Base-by-base conservation (phyloP, 2,329 filamentous ascomycete species). In the Pyricularia sp. region DNA sequence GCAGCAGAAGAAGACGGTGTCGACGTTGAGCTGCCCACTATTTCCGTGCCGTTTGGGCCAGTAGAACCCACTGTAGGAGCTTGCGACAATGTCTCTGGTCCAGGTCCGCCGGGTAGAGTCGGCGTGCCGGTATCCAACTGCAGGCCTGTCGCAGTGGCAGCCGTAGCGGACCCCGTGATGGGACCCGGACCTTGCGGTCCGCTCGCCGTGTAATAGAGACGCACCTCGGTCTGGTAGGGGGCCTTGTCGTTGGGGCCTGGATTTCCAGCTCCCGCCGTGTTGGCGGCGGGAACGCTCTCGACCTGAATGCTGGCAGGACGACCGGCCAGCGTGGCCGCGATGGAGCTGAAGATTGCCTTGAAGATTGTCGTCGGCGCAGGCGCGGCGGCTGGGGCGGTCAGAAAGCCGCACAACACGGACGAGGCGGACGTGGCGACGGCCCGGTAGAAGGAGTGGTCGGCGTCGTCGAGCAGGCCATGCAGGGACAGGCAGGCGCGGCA, bases 151-250 rank as follows among this genome's bases (percentile, higher is more conserved):
- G 70, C 71, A 6, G 74, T 76, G 12, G 76, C 76, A 12, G 69
- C 70, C 24, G 74, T 72, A 9, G 76, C 76, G 55, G 71, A 73
- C 13, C 78, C 78, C 33, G 77, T 79, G 65, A 81, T 78, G 19
- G 69, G 64, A 22, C 79, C 78, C 1, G 75, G 73, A 1, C 67
- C 67, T 31, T 62, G 64, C 12, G 66, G 30, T 13, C 64, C 64
- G n/a, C 61, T 64, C 1, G 73, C 68, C 12, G 77, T 79, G 70
- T 75, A 79, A 69, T 79, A 79, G 31, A 77, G 66, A 65, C 74
- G 75, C 16, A 78, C 72, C 22, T 73, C 75, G 44, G 76, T 74
- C 68, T 76, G 68, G 53, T 73, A 70, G 7, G 72, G 75, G 31
- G 69, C 74, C 33, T 69, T 66, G 68, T 78, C 76, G 7, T 24